These are phyloP conservation scores for Penicillium malachiteum DNA, from an alignment of 495 filamentous ascomycete species.

Conservation along the genomic window DNA sequence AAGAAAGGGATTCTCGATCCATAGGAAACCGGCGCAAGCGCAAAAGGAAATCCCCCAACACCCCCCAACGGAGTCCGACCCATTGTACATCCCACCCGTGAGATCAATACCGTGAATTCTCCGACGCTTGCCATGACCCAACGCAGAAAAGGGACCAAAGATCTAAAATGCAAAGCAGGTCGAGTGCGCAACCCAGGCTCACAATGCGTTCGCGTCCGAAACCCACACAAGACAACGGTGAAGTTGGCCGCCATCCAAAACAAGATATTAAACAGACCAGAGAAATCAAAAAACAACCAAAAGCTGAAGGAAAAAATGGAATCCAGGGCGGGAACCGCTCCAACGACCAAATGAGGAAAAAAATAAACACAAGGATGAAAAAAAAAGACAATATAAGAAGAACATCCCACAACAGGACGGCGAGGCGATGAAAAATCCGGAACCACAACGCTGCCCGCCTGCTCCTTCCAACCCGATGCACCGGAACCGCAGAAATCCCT, in stretches of 20 bases:
- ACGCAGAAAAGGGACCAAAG: constrained; percentile 44
- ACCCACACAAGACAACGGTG: constrained; percentile 26
- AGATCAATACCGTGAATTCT: constrained; percentile 49
- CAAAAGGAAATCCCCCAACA: constrained; percentile 50
- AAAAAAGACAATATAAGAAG: constrained; percentile 25
- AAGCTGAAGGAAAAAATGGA: constrained; percentile 36
- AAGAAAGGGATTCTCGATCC: constrained; percentile 13
- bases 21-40: constrained; percentile 21
- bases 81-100: constrained; percentile 47
- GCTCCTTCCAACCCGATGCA: constrained; percentile 53
- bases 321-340: constrained; percentile 32
- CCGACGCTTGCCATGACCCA: constrained; percentile 46
- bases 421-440: constrained; percentile 31
- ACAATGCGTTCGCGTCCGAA: constrained; percentile 26
- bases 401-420: constrained; percentile 30
- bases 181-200: constrained; percentile 29
- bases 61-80: constrained; percentile 45
- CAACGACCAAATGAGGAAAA: constrained; percentile 29
- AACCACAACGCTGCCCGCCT: constrained; percentile 45
- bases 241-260: constrained; percentile 28
- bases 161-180: constrained; percentile 48
- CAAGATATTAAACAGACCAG: constrained; percentile 30
- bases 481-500: constrained; percentile 50
- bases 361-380: constrained; percentile 25
- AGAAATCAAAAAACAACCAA: constrained; percentile 31